Conservation (phyloP, 805 yeast genomes). For the Wickerhamomyces strasburgensis region DNA sequence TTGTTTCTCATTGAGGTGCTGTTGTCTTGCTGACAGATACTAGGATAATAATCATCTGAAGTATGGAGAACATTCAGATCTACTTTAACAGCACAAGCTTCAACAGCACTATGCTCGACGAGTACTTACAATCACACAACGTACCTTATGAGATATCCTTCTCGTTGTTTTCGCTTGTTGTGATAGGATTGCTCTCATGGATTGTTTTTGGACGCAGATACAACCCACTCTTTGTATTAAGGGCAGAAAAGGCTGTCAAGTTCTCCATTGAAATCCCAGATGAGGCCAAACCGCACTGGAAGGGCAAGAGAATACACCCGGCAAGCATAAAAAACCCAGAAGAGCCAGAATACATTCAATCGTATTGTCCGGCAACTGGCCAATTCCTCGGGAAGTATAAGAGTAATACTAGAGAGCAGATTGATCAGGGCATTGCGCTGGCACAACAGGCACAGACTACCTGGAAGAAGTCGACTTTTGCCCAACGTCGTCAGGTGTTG, state of each 20-base stretch:
- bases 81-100: conserved; percentile 20
- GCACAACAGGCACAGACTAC: conserved; percentile 30
- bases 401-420: conserved; percentile 61
- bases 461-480: conserved; percentile 44
- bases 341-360: conserved; percentile 67
- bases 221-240: conserved; percentile 1
- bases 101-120: conserved; percentile 15
- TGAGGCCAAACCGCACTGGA: conserved; percentile 87
- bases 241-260: conserved; percentile 30
- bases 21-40: too few species aligned
- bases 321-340: conserved; percentile 51
- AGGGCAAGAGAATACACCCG: conserved; percentile 72
- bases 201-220: conserved; percentile 10
- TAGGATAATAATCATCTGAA: too few species aligned
- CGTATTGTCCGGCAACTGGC: conserved; percentile 96
- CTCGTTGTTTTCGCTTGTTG: conserved; percentile 14
- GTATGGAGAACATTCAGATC: conserved; percentile 15
- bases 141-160: conserved; percentile 15
- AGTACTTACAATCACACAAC: conserved; percentile 14
- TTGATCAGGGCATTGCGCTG: conserved; percentile 54
- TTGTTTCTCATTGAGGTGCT: too few species aligned
- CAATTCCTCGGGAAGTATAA: conserved; percentile 73
- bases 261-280: conserved; percentile 59
- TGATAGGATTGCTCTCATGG: conserved; percentile 11
- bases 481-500: conserved; percentile 65